These are phyloP conservation scores for Coniferiporia weirii DNA, from an alignment of 1,284 basidiomycete species.

Conservation along the genomic window DNA sequence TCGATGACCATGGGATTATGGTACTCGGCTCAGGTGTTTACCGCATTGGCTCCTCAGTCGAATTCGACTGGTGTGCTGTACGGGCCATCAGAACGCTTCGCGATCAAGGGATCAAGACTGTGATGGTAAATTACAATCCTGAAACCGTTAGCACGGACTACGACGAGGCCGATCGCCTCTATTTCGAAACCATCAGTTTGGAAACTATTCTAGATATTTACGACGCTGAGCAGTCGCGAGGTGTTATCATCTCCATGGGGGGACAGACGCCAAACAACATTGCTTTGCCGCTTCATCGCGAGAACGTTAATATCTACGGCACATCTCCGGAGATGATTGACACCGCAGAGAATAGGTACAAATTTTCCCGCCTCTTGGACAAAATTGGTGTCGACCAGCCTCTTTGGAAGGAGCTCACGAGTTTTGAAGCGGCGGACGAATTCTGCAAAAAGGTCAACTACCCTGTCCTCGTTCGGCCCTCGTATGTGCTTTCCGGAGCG, in stretches of 20 bases:
- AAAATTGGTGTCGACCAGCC: slow-evolving; percentile 98
- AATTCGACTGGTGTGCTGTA: slow-evolving; percentile 99
- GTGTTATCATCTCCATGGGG: slow-evolving; percentile 96
- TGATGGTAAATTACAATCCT: slow-evolving; percentile 99
- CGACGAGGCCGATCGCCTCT: slow-evolving; percentile 96
- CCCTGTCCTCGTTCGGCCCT: slow-evolving; percentile 94
- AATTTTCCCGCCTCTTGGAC: slow-evolving; percentile 97
- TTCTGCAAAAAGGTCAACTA: slow-evolving; percentile 93
- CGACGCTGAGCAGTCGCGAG: slow-evolving; percentile 83
- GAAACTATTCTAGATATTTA: slow-evolving; percentile 98
- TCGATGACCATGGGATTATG: slow-evolving; percentile 92
- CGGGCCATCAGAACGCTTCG: slow-evolving; percentile 94
- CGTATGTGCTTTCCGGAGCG: slow-evolving; percentile 96
- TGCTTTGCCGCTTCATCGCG: slow-evolving; percentile 86
- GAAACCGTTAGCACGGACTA: slow-evolving; percentile 99
- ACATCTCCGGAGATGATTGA: slow-evolving; percentile 99
- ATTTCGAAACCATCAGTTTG: slow-evolving; percentile 98
- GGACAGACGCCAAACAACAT: slow-evolving; percentile 99
- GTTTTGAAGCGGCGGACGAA: slow-evolving; percentile 79
- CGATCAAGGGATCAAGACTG: slow-evolving; percentile 89
- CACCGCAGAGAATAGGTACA: slow-evolving; percentile 98
- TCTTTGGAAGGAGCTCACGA: slow-evolving; percentile 93
- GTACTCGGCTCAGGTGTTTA: slow-evolving; percentile 98
- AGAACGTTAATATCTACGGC: slow-evolving; percentile 97
- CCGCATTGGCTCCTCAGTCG: slow-evolving; percentile 97